These are phyloP conservation scores for Pseudozyma pruni DNA, from an alignment of 1,284 basidiomycete genomes.

Conservation along the genomic window DNA sequence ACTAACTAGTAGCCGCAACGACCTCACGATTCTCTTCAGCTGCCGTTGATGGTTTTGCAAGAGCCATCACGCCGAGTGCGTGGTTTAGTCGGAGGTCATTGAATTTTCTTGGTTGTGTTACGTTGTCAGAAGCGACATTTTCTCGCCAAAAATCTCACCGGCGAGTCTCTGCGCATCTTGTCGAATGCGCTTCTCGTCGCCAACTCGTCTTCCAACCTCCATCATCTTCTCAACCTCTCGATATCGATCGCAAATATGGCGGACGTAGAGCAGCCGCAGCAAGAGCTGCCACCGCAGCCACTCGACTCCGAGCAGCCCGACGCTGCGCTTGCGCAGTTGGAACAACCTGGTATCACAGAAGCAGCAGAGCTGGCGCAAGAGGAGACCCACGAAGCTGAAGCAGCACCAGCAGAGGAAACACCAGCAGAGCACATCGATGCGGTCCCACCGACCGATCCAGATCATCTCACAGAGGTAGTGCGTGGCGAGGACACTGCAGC, in stretches of 20 bases:
- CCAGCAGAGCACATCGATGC: constrained; percentile 20
- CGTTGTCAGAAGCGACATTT: too few relatives aligned
- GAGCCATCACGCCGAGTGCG: too few relatives aligned
- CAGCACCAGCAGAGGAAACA: constrained; percentile 10
- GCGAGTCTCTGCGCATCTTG: too few relatives aligned
- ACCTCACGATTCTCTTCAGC: too few relatives aligned
- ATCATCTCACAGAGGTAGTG: constrained; percentile 22
- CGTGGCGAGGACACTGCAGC: constrained; percentile 30
- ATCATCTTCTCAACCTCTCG: background rate
- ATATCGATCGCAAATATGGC: constrained; percentile 18
- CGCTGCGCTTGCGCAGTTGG: background rate
- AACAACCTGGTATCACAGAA: background rate
- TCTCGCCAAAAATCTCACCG: too few relatives aligned
- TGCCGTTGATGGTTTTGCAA: too few relatives aligned
- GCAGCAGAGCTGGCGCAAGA: constrained; percentile 4
- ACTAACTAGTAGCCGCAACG: too few relatives aligned
- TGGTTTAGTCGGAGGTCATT: too few relatives aligned
- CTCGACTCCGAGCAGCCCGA: background rate
- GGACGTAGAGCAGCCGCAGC: constrained; percentile 26
- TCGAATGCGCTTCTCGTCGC: background rate
- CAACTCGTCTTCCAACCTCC: background rate
- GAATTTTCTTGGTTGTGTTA: too few relatives aligned
- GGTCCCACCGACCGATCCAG: constrained; percentile 18
- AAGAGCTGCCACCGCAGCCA: constrained; percentile 15
- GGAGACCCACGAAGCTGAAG: background rate